A percentile compares a stretch with the other conserved stretches of the same genome.
These are phyloP conservation scores for Pythium guiyangense DNA, from an alignment of 352 stramenopile species.

Conservation along the genomic window DNA sequence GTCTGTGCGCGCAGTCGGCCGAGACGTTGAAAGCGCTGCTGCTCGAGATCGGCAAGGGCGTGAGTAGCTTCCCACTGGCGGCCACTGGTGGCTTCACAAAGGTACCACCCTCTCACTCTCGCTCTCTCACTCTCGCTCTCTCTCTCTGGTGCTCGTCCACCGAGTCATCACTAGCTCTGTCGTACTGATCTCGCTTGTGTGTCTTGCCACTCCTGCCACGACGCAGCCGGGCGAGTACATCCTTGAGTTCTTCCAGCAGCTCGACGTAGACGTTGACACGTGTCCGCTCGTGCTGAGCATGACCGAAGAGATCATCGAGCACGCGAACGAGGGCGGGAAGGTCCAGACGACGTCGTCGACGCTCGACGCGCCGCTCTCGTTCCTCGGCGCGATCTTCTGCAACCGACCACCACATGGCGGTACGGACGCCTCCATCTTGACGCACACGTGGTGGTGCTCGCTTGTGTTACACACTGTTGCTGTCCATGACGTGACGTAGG, in stretches of 20 bases:
- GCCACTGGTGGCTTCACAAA: conserved; percentile 76
- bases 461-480: not conserved
- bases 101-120: conserved; percentile 25
- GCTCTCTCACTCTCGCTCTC: too few relatives aligned
- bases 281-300: conserved; percentile 83
- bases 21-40: conserved; percentile 79
- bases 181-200: not conserved
- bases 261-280: conserved; percentile 88
- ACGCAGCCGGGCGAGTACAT: conserved; percentile 79
- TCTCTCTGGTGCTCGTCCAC: too few relatives aligned
- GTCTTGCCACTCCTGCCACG: not conserved
- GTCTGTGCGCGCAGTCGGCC: conserved; percentile 40
- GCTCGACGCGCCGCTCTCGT: conserved; percentile 75
- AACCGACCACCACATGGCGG: conserved; percentile 73
- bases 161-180: not conserved
- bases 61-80: conserved; percentile 74
- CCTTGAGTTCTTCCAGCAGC: conserved; percentile 89
- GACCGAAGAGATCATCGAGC: conserved; percentile 73
- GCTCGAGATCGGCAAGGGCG: conserved; percentile 80
- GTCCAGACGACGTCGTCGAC: conserved; percentile 64
- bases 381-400: conserved; percentile 82
- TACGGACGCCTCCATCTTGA: too few relatives aligned
- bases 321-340: too few relatives aligned
- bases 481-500: conserved; percentile 21
- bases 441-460: not conserved